A percentile compares a stretch with the other conserved stretches of the same genome.
Conservation (phyloP, 371 early-diverging fungal species). For the Mortierella sp. region DNA sequence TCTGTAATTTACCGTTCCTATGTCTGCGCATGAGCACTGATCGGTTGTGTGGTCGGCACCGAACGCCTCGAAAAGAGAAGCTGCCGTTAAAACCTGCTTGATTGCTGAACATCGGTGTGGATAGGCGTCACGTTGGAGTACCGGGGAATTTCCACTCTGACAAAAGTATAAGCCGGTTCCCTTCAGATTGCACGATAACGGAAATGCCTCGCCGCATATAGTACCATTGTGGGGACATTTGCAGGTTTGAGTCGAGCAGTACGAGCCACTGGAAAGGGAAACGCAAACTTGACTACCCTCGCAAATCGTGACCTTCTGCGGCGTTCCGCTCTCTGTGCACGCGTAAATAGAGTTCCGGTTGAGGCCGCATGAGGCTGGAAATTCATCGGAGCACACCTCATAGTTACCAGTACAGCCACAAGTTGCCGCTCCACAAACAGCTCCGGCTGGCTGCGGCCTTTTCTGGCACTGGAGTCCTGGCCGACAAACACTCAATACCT, state of each 20-base stretch:
- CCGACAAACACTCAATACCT: neutral
- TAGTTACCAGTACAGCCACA: constrained; percentile 10
- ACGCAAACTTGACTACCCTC: constrained; percentile 1
- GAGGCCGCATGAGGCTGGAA: neutral
- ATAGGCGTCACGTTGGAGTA: neutral
- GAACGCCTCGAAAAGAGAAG: too few species aligned
- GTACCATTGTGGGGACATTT: constrained; percentile 7
- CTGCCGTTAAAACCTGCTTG: too few species aligned
- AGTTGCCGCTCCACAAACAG: neutral
- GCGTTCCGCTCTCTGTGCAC: constrained; percentile 2
- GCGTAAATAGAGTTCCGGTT: constrained; percentile 4
- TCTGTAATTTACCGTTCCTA: too few species aligned
- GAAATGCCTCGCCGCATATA: constrained; percentile 5
- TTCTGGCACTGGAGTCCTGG: constrained; percentile 9
- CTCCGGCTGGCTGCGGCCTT: neutral
- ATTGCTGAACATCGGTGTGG: neutral
- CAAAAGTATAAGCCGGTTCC: neutral
- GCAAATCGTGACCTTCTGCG: constrained; percentile 1
- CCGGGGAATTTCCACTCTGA: neutral
- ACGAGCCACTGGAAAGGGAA: neutral
- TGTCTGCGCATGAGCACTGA: too few species aligned
- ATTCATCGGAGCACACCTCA: neutral
- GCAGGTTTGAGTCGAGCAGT: neutral
- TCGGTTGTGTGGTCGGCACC: too few species aligned
- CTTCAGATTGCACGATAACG: constrained; percentile 1